A percentile compares a stretch with the other conserved stretches of the same genome.
Evolutionary conservation across 805 yeast species (phyloP).

Genomic region (Saturnispora besseyi): DNA sequence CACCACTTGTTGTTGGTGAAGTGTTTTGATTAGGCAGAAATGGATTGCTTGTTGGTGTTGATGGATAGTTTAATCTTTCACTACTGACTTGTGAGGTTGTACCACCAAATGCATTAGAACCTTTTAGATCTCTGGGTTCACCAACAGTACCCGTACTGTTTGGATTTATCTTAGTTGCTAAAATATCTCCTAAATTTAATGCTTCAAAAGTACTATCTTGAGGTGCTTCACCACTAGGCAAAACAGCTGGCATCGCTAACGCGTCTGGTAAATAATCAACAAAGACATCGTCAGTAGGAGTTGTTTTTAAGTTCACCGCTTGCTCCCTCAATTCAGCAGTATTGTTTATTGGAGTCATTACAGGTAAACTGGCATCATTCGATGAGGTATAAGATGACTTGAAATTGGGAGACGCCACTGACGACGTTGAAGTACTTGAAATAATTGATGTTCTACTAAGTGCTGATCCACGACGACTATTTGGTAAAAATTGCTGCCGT

Average conservation of each 20-base stretch:
- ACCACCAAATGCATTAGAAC: not conserved
- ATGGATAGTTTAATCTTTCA: not conserved
- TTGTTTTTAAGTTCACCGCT: not conserved
- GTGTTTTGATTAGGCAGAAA: not conserved
- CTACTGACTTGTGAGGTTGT: not conserved
- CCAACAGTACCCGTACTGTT: not conserved
- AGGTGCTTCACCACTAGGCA: slow-evolving; percentile 18
- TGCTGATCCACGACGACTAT: slow-evolving; percentile 16
- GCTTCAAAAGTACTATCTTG: not conserved
- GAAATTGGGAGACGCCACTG: not conserved
- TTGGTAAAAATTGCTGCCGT: slow-evolving; percentile 7
- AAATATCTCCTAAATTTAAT: not conserved
- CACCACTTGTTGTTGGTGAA: not conserved
- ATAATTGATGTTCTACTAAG: slow-evolving; percentile 11
- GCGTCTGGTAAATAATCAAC: slow-evolving; percentile 41
- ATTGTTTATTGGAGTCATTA: not conserved
- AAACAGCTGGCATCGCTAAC: slow-evolving; percentile 40
- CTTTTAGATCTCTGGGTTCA: not conserved
- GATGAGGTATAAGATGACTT: not conserved
- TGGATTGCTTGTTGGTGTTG: not conserved
- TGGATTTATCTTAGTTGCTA: not conserved
- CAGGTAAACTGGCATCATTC: not conserved
- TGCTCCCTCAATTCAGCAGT: not conserved
- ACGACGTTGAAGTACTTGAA: slow-evolving; percentile 3
- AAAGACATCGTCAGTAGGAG: not conserved